Percentiles rank a stretch among this genome's conserved stretches.
These are phyloP conservation scores for Ustulina deusta DNA, from an alignment of 2,329 filamentous ascomycete genomes.

Conservation along the genomic window DNA sequence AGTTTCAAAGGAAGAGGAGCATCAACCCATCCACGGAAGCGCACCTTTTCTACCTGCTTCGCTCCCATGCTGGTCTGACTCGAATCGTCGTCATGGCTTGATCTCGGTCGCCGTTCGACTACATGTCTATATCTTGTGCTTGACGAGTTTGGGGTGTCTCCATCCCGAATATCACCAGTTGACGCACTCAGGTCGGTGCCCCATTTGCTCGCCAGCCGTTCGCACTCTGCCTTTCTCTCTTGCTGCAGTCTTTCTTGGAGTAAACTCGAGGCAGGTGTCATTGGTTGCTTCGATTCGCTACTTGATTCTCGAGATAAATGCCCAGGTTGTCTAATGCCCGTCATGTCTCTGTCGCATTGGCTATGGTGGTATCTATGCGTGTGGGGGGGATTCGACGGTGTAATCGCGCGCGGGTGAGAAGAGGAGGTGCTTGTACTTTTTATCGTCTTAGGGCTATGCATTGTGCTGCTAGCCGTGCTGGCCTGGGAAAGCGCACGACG, in stretches of 20 bases:
- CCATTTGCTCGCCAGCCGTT: conserved; percentile 55
- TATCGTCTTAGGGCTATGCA: conserved; percentile 56
- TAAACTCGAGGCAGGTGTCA: conserved; percentile 60
- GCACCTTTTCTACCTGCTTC: conserved; percentile 76
- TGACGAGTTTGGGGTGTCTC: conserved; percentile 55
- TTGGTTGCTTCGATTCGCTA: conserved; percentile 56
- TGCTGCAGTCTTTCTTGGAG: conserved; percentile 67
- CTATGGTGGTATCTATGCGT: conserved; percentile 57
- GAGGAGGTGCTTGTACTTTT: conserved; percentile 59
- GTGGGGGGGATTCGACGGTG: conserved; percentile 53
- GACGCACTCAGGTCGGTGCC: conserved; percentile 55
- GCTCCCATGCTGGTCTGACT: conserved; percentile 69
- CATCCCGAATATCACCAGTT: conserved; percentile 54
- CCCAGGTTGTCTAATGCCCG: conserved; percentile 54
- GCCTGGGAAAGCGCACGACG: conserved; percentile 61
- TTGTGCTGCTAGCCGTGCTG: conserved; percentile 55
- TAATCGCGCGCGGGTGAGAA: conserved; percentile 55
- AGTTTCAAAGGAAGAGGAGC: not conserved
- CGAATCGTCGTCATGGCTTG: conserved; percentile 57
- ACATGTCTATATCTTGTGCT: conserved; percentile 49
- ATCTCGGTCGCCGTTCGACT: conserved; percentile 57
- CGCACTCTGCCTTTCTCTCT: conserved; percentile 63
- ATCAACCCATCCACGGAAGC: conserved; percentile 32
- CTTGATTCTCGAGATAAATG: conserved; percentile 58
- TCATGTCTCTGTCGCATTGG: conserved; percentile 52